These are phyloP conservation scores for Erodium texanum DNA, from an alignment of 441 rosid species.

Conservation along the genomic window DNA sequence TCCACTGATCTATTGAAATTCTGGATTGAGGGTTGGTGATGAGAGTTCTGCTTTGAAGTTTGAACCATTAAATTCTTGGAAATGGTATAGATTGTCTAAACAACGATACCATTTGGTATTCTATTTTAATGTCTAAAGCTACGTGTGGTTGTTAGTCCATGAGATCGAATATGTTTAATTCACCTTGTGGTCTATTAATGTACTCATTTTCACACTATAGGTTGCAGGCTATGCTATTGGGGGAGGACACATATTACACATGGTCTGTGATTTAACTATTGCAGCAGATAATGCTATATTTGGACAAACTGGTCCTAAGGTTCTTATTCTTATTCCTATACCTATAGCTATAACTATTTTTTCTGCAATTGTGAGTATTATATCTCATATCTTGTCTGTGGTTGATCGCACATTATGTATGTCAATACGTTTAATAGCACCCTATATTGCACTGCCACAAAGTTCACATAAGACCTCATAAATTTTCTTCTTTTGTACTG, in stretches of 20 bases:
- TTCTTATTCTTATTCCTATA: conserved; percentile 25
- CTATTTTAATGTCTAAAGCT: neutral
- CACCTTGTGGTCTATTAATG: conserved; percentile 1
- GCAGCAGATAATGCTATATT: conserved; percentile 85
- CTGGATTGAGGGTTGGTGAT: neutral
- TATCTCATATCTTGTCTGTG: neutral
- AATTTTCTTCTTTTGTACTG: neutral
- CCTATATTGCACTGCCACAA: neutral
- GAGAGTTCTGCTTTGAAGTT: neutral
- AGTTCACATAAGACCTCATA: neutral
- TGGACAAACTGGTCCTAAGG: conserved; percentile 98
- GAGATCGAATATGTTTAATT: neutral
- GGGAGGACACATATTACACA: conserved; percentile 85
- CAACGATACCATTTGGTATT: too few relatives aligned
- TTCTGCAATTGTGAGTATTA: neutral
- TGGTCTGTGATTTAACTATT: conserved; percentile 95
- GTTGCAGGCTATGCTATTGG: conserved; percentile 97
- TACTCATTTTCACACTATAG: conserved; percentile 28
- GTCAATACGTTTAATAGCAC: neutral
- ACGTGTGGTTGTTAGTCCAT: neutral
- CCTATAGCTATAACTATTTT: neutral
- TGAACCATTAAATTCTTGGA: too few relatives aligned
- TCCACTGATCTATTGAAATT: neutral
- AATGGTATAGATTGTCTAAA: too few relatives aligned
- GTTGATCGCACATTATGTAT: neutral